A percentile compares a stretch with the other conserved stretches of the same genome.
Evolutionary conservation across 371 early-diverging fungal genomes (phyloP).

Genomic region (Rhizopus delemar): DNA sequence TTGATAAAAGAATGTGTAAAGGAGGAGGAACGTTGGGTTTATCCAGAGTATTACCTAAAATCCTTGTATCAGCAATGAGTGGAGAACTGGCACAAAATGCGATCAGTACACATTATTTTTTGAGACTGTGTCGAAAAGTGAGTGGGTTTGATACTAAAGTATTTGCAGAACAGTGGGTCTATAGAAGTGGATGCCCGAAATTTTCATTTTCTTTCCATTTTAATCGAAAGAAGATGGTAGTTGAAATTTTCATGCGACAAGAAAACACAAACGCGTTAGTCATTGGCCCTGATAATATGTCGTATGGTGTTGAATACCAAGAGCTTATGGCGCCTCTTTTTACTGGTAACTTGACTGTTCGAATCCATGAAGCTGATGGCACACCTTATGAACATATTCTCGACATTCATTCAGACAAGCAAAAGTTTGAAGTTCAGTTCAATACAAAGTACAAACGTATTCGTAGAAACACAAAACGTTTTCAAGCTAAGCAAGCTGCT

Average conservation of each 20-base stretch:
- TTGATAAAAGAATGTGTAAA: slow-evolving; percentile 89
- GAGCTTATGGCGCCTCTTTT: slow-evolving; percentile 50
- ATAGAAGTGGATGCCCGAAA: slow-evolving; percentile 83
- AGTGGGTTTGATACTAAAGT: slow-evolving; percentile 74
- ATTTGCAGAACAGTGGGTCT: slow-evolving; percentile 95
- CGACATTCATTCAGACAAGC: slow-evolving; percentile 72
- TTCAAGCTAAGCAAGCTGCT: slow-evolving; percentile 76
- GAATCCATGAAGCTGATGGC: slow-evolving; percentile 93
- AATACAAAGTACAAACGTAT: slow-evolving; percentile 96
- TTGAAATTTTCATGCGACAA: slow-evolving; percentile 87
- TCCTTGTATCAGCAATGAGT: slow-evolving; percentile 77
- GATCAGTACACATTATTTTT: slow-evolving; percentile 79
- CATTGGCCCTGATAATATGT: slow-evolving; percentile 3
- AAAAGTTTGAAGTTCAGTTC: slow-evolving; percentile 89
- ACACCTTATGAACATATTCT: slow-evolving; percentile 92
- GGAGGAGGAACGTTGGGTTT: slow-evolving; percentile 76
- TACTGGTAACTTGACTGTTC: slow-evolving; percentile 84
- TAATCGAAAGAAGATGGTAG: slow-evolving; percentile 92
- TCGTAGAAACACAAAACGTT: slow-evolving; percentile 80
- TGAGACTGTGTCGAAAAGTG: slow-evolving; percentile 79
- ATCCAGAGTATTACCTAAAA: slow-evolving; percentile 78
- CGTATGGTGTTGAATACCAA: slow-evolving; percentile 22
- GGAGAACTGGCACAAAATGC: slow-evolving; percentile 80
- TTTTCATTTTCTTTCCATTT: slow-evolving; percentile 79
- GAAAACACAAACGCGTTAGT: slow-evolving; percentile 68